Evolutionary conservation across 495 filamentous ascomycete species (phyloP).

Genomic region (Aspergillus cavernicola): DNA sequence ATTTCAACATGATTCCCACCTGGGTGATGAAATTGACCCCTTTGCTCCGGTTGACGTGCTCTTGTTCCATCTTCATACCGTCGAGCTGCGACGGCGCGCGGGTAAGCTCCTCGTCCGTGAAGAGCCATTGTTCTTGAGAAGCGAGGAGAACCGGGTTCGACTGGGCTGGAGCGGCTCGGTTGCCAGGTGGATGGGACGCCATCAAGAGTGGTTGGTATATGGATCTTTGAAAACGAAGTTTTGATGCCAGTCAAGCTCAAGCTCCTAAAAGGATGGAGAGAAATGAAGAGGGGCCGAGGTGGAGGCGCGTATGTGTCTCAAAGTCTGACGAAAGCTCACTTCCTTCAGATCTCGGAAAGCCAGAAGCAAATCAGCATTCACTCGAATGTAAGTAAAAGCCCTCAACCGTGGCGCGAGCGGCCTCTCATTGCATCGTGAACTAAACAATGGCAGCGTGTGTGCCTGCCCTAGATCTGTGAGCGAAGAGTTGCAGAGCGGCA

Average conservation of each 20-base stretch:
- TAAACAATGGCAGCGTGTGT: conserved; percentile 10
- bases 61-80: conserved; percentile 69
- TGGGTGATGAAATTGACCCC: conserved; percentile 95
- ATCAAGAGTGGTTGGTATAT: conserved; percentile 18
- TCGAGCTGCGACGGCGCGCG: conserved; percentile 82
- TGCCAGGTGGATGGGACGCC: conserved; percentile 29
- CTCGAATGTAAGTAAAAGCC: conserved; percentile 12
- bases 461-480: neutral
- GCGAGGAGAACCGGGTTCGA: conserved; percentile 49
- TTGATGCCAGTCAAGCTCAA: neutral
- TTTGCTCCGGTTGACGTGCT: conserved; percentile 75
- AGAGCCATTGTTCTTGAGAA: conserved; percentile 78
- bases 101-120: conserved; percentile 75
- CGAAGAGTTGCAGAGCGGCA: neutral
- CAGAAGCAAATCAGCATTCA: neutral
- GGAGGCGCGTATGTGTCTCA: neutral
- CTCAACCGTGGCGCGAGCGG: conserved; percentile 21
- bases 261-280: too few species aligned
- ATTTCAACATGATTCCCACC: conserved; percentile 85
- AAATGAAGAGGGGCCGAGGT: neutral
- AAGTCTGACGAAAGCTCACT: too few species aligned
- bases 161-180: conserved; percentile 45
- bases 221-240: neutral
- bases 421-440: conserved; percentile 26
- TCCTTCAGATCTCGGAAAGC: neutral